Conservation (phyloP, 306 rosid genomes). For the Trifolium repens region DNA sequence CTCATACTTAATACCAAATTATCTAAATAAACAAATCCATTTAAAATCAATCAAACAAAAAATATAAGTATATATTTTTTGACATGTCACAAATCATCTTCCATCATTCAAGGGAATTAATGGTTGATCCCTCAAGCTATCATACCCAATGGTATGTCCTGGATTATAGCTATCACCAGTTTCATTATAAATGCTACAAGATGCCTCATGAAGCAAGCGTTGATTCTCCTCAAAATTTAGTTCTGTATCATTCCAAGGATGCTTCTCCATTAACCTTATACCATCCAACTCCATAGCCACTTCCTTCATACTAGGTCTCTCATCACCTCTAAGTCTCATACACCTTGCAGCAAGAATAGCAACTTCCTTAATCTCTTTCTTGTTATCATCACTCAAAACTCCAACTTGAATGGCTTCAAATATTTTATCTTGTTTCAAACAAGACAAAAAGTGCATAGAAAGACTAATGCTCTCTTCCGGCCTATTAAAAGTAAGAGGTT, state of each 20-base stretch:
- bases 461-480: neutral
- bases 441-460: neutral
- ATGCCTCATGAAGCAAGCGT: neutral
- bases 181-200: neutral
- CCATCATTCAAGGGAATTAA: neutral
- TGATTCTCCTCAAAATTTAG: neutral
- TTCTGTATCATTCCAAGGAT: neutral
- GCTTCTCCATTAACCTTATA: neutral
- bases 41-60: too few relatives aligned
- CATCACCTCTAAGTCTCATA: neutral
- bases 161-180: neutral
- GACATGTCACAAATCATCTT: neutral
- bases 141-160: neutral
- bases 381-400: neutral
- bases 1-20: too few relatives aligned
- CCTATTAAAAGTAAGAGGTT: neutral
- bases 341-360: neutral
- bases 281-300: neutral
- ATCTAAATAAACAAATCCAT: too few relatives aligned
- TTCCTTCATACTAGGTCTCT: neutral
- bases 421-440: neutral
- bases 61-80: too few relatives aligned
- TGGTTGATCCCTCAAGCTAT: neutral
- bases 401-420: neutral
- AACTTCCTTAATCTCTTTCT: neutral